phyloP scores from a whole-genome alignment of 106 monocot species.

The Apostasia ramifera region DNA sequence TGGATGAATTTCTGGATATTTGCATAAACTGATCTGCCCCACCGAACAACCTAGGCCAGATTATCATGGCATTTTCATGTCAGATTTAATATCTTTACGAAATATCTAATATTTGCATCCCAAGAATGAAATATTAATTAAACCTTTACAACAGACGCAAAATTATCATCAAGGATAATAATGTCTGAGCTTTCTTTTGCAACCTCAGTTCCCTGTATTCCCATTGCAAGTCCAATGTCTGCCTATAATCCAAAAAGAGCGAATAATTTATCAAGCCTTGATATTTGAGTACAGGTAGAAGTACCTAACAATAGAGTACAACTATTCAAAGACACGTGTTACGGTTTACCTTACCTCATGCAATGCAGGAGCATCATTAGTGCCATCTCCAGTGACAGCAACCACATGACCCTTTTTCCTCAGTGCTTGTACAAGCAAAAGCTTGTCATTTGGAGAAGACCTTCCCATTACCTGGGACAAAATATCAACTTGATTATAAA shows the following conservation, averaged over 20 bases:
- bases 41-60: constrained; percentile 70
- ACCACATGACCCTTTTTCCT: constrained; percentile 60
- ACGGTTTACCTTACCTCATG: constrained; percentile 49
- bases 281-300: background rate
- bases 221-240: constrained; percentile 86
- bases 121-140: background rate
- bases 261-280: background rate
- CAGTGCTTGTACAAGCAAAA: constrained; percentile 71
- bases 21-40: constrained; percentile 88
- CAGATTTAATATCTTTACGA: background rate
- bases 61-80: background rate
- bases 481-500: background rate
- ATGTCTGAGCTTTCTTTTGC: constrained; percentile 87
- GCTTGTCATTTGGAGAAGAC: constrained; percentile 89
- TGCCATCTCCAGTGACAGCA: constrained; percentile 94
- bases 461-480: constrained; percentile 72
- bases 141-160: constrained; percentile 80
- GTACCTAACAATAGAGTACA: background rate
- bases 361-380: constrained; percentile 88
- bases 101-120: background rate
- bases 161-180: constrained; percentile 77
- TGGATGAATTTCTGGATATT: constrained; percentile 97
- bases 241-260: constrained; percentile 39
- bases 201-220: constrained; percentile 81
- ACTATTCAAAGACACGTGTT: background rate